A percentile compares a stretch with the other conserved stretches of the same genome.
These are phyloP conservation scores for Linanthus parryae DNA, from an alignment of 148 eudicot species.

Conservation along the genomic window DNA sequence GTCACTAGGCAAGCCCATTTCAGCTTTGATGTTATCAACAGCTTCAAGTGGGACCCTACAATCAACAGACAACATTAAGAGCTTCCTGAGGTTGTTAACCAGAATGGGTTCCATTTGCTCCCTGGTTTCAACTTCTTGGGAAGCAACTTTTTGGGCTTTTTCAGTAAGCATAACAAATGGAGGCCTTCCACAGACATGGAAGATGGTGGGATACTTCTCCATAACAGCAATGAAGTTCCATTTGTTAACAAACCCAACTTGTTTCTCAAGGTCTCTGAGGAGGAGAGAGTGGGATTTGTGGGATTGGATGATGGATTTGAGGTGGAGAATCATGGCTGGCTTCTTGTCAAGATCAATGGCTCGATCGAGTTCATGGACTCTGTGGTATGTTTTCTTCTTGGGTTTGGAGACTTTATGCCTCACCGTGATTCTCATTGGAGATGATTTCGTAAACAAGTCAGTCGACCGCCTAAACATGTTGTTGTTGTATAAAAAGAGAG, in stretches of 20 bases:
- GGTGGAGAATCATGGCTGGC: slow-evolving; percentile 55
- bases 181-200: slow-evolving; percentile 59
- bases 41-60: slow-evolving; percentile 72
- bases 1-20: slow-evolving; percentile 75
- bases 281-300: slow-evolving; percentile 55
- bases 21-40: slow-evolving; percentile 39
- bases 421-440: slow-evolving; percentile 33
- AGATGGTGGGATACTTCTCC: slow-evolving; percentile 77
- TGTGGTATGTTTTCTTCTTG: slow-evolving; percentile 68
- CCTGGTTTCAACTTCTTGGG: slow-evolving; percentile 53
- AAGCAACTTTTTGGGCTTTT: slow-evolving; percentile 54
- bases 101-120: slow-evolving; percentile 77
- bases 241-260: slow-evolving; percentile 87
- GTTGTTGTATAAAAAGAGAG: too few relatives aligned
- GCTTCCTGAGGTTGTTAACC: slow-evolving; percentile 67
- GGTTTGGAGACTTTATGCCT: slow-evolving; percentile 66
- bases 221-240: slow-evolving; percentile 87
- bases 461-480: too few relatives aligned
- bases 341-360: slow-evolving; percentile 85
- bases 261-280: slow-evolving; percentile 86
- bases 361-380: slow-evolving; percentile 76
- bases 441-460: slow-evolving; percentile 30
- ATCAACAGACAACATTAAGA: slow-evolving; percentile 86
- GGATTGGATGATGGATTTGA: slow-evolving; percentile 65
- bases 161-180: slow-evolving; percentile 53